phyloP scores from a whole-genome alignment of 352 stramenopile genomes.

The Pythium aristosporum region DNA sequence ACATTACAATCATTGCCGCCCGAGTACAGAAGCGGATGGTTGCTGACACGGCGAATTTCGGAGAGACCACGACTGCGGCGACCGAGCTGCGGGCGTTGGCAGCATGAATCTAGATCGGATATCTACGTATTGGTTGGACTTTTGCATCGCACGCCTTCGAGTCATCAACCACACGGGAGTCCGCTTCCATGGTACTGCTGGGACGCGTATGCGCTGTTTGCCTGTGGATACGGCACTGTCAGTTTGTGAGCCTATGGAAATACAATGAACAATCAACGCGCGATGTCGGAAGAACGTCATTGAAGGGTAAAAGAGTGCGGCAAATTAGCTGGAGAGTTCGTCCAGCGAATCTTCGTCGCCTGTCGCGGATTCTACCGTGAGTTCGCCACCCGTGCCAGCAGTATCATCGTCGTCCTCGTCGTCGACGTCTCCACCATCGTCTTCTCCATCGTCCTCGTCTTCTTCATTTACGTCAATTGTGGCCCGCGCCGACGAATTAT shows the following conservation, averaged over 20 bases:
- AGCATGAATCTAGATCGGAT: conserved; percentile 6
- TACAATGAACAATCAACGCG: not conserved
- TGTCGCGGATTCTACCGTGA: conserved; percentile 27
- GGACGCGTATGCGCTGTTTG: not conserved
- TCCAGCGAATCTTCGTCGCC: conserved; percentile 28
- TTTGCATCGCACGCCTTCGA: not conserved
- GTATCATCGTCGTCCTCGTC: conserved; percentile 29
- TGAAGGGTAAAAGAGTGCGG: conserved; percentile 1
- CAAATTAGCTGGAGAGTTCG: conserved; percentile 24
- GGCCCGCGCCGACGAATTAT: conserved; percentile 17
- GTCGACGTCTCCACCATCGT: conserved; percentile 14
- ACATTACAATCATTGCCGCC: conserved; percentile 82
- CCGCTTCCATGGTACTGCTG: too few relatives aligned
- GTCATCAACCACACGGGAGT: too few relatives aligned
- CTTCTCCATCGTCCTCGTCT: conserved; percentile 25
- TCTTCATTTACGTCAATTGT: conserved; percentile 7
- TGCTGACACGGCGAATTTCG: not conserved
- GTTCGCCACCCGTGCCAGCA: conserved; percentile 29
- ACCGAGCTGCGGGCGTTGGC: conserved; percentile 8
- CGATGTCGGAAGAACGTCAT: conserved; percentile 2
- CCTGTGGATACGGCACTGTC: not conserved
- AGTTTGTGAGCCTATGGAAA: not conserved
- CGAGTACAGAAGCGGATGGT: conserved; percentile 52
- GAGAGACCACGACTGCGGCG: conserved; percentile 2
- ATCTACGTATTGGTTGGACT: too few relatives aligned